phyloP scores from a whole-genome alignment of 2,329 filamentous ascomycete species.

The Aureobasidium sp. region DNA sequence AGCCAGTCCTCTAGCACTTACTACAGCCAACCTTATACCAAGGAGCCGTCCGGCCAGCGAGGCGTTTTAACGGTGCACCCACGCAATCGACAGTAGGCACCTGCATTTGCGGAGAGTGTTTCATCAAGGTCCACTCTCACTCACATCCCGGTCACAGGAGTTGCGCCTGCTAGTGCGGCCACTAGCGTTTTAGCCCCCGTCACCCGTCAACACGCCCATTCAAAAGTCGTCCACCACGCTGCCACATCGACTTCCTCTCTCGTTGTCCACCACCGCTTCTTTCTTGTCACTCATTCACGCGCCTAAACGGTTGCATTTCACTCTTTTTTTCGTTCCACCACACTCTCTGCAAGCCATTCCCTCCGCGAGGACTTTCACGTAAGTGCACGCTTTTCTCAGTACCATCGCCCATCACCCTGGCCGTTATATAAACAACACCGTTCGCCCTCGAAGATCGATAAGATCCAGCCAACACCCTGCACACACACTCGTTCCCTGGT shows the following conservation, averaged over 20 bases:
- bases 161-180: slow-evolving; percentile 1
- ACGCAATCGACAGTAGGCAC: slow-evolving; percentile 4
- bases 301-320: slow-evolving; percentile 15
- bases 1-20: neutral
- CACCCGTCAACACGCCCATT: neutral
- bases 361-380: slow-evolving; percentile 16
- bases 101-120: slow-evolving; percentile 12
- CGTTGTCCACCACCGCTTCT: slow-evolving; percentile 12
- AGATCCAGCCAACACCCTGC: slow-evolving; percentile 6
- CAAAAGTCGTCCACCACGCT: slow-evolving; percentile 14
- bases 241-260: slow-evolving; percentile 9
- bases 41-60: slow-evolving; percentile 5
- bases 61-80: slow-evolving; percentile 3
- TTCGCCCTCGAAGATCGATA: slow-evolving; percentile 15
- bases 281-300: slow-evolving; percentile 17
- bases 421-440: slow-evolving; percentile 10
- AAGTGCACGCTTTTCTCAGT: slow-evolving; percentile 5
- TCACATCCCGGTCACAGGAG: slow-evolving; percentile 6
- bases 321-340: slow-evolving; percentile 12
- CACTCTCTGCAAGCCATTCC: slow-evolving; percentile 10
- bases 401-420: neutral
- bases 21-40: slow-evolving; percentile 6
- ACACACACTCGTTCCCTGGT: slow-evolving; percentile 7
- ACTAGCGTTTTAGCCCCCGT: slow-evolving; percentile 11
- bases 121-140: neutral